phyloP scores from a whole-genome alignment of 768 basidiomycete species.

The Omphalotus guepiniiformis region DNA sequence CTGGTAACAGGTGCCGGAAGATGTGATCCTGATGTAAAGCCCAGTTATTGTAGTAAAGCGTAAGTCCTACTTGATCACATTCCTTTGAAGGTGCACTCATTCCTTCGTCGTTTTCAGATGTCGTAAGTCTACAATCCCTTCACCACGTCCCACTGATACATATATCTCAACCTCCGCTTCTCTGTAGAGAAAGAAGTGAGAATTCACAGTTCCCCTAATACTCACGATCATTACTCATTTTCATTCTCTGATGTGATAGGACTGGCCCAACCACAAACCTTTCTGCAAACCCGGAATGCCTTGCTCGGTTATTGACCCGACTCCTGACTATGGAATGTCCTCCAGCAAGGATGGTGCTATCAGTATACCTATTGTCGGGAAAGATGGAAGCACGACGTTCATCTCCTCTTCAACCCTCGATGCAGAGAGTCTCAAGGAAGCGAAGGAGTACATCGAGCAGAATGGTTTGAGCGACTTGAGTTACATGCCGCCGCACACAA shows the following conservation, averaged over 20 bases:
- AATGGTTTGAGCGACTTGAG: too few relatives aligned
- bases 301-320: slow-evolving; percentile 25
- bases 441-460: too few relatives aligned
- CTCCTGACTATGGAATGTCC: background rate
- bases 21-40: slow-evolving; percentile 29
- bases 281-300: slow-evolving; percentile 27
- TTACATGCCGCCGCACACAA: too few relatives aligned
- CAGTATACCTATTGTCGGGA: slow-evolving; percentile 21
- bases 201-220: background rate
- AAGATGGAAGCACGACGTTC: slow-evolving; percentile 19
- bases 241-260: slow-evolving; percentile 6
- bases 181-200: slow-evolving; percentile 6
- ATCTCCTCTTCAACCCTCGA: slow-evolving; percentile 25
- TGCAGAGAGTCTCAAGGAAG: slow-evolving; percentile 26
- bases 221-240: background rate
- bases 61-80: slow-evolving; percentile 14
- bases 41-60: slow-evolving; percentile 28
- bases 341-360: slow-evolving; percentile 11
- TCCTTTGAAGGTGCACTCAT: too few relatives aligned
- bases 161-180: background rate
- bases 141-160: too few relatives aligned
- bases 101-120: slow-evolving; percentile 2
- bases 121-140: slow-evolving; percentile 7
- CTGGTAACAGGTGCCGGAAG: slow-evolving; percentile 20
- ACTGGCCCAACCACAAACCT: slow-evolving; percentile 34